Evolutionary conservation across 2,329 filamentous ascomycete genomes (phyloP).

Genomic region (Calycina herbarum): DNA sequence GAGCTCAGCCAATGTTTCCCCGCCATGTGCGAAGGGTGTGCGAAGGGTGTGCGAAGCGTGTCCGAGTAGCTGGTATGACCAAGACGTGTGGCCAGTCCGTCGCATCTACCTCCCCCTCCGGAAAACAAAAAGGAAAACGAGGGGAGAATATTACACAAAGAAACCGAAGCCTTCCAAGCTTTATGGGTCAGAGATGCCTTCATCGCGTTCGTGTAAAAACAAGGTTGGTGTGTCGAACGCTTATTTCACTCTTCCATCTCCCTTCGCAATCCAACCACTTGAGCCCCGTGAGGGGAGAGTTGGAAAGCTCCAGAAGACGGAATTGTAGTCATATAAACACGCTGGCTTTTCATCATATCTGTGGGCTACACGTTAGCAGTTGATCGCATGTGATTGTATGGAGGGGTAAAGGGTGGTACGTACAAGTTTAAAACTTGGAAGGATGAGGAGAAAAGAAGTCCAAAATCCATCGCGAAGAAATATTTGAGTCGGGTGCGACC

Average conservation of each 20-base stretch:
- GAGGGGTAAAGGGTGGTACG: conserved; percentile 45
- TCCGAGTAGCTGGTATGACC: background rate
- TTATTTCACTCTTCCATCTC: conserved; percentile 82
- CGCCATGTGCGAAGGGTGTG: background rate
- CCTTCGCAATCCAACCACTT: conserved; percentile 77
- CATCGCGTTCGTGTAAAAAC: conserved; percentile 95
- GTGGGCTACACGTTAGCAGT: conserved; percentile 37
- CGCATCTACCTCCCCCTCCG: background rate
- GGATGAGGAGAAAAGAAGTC: conserved; percentile 70
- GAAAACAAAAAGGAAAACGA: background rate
- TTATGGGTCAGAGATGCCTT: conserved; percentile 87
- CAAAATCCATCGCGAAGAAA: conserved; percentile 35
- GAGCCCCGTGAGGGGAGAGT: conserved; percentile 88
- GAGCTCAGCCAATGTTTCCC: background rate
- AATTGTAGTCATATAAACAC: conserved; percentile 87
- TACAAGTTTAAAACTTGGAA: conserved; percentile 99
- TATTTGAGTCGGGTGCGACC: conserved; percentile 13
- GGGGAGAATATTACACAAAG: conserved; percentile 1
- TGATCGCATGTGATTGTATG: conserved; percentile 4
- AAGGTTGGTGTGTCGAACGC: conserved; percentile 99
- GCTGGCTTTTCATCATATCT: conserved; percentile 99
- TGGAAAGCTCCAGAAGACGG: conserved; percentile 62
- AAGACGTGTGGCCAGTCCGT: background rate
- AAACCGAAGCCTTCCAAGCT: conserved; percentile 52
- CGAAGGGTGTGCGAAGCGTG: background rate